Evolutionary conservation across 2,329 filamentous ascomycete species (phyloP).

Genomic region (Aspergillus oerlinghausenensis): DNA sequence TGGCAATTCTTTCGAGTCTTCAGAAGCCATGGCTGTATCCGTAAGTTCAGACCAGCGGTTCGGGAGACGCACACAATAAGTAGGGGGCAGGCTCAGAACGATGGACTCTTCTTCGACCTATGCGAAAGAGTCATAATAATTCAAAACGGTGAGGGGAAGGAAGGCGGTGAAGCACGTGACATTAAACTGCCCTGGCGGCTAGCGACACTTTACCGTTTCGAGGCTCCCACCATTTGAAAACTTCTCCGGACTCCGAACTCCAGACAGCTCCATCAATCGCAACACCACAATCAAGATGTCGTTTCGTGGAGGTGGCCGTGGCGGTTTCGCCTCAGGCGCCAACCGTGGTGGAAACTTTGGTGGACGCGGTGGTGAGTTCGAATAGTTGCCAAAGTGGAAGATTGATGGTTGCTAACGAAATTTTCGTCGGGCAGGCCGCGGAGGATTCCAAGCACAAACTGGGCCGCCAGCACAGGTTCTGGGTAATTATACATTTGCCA

Average conservation of each 20-base stretch:
- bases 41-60: conserved; percentile 7
- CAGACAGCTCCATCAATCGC: conserved; percentile 21
- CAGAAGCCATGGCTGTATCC: conserved; percentile 29
- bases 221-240: conserved; percentile 42
- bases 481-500: conserved; percentile 38
- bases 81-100: conserved; percentile 8
- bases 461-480: conserved; percentile 60
- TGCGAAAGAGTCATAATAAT: conserved; percentile 3
- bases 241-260: conserved; percentile 28
- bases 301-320: conserved; percentile 56
- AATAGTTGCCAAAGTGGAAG: conserved; percentile 17
- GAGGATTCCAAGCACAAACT: conserved; percentile 54
- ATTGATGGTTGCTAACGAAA: conserved; percentile 26
- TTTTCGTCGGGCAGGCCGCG: conserved; percentile 50
- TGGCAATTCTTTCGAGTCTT: conserved; percentile 34
- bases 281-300: conserved; percentile 50
- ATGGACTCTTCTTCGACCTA: conserved; percentile 8
- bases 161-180: conserved; percentile 35
- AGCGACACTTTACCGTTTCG: conserved; percentile 41
- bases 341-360: conserved; percentile 47
- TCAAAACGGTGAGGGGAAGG: conserved; percentile 20
- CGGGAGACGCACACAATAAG: conserved; percentile 18
- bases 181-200: conserved; percentile 31
- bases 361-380: conserved; percentile 39
- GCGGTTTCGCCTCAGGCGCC: conserved; percentile 49